phyloP scores from a whole-genome alignment of 768 basidiomycete species.

The Collybia mongolica region DNA sequence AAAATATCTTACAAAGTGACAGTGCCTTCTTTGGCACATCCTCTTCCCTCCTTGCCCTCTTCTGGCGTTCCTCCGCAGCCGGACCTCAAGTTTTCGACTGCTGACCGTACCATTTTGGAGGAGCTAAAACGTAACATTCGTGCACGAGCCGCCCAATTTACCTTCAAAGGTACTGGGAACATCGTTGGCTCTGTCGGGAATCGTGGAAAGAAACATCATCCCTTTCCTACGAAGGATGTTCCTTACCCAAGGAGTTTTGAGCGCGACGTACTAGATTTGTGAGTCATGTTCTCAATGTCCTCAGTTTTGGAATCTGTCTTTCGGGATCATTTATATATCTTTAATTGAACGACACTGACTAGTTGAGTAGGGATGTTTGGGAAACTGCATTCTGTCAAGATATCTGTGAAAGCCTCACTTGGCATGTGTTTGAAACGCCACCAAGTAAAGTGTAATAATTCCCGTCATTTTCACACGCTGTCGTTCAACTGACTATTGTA shows the following conservation, averaged over 20 bases:
- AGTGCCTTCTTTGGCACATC: slow-evolving; percentile 4
- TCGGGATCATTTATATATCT: background rate
- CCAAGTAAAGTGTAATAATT: slow-evolving; percentile 59
- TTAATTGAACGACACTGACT: slow-evolving; percentile 4
- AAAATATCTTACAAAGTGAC: slow-evolving; percentile 6
- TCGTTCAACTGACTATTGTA: slow-evolving; percentile 10
- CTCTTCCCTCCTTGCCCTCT: background rate
- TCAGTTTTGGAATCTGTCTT: slow-evolving; percentile 3
- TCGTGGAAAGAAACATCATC: slow-evolving; percentile 55
- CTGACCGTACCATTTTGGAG: slow-evolving; percentile 59
- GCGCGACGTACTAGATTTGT: slow-evolving; percentile 64
- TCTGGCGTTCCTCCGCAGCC: slow-evolving; percentile 6
- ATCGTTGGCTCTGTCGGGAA: slow-evolving; percentile 26
- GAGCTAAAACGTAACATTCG: slow-evolving; percentile 52
- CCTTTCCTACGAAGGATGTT: slow-evolving; percentile 45
- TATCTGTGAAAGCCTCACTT: slow-evolving; percentile 57
- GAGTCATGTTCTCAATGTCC: slow-evolving; percentile 28
- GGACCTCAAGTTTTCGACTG: slow-evolving; percentile 51
- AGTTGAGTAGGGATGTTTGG: slow-evolving; percentile 60
- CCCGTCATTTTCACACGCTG: slow-evolving; percentile 2
- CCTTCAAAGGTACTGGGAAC: slow-evolving; percentile 41
- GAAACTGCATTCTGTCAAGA: slow-evolving; percentile 56
- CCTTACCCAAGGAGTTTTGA: slow-evolving; percentile 74
- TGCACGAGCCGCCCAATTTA: slow-evolving; percentile 57
- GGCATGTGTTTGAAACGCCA: slow-evolving; percentile 60